Evolutionary conservation across 805 yeast species (phyloP), one percentile per base, ranked within the genome.

Genomic region (Myxozyma neglecta): DNA sequence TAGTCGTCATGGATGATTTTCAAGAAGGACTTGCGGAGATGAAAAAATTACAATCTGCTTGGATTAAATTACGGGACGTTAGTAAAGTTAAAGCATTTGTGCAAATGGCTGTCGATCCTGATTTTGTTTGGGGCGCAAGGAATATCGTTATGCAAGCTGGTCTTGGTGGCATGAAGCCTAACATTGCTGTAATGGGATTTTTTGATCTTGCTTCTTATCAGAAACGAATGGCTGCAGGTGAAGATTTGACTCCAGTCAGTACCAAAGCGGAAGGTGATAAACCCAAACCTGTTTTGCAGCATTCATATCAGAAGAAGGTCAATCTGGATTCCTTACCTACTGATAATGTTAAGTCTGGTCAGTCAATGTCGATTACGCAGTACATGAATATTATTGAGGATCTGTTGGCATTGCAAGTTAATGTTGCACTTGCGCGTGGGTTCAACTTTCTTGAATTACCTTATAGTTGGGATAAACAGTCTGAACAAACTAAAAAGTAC

Each of bases 91-190:
- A 94, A 72, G 98, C 97, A 0, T 94, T 94, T 79, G 94, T 94
- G 6, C 99, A 94, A 71, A 84, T 94, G 53, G 89, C 93, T 0
- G 81, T 91, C 10, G 96, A 96, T 0, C 92, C 97, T 0, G 82
- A 88, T 1, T 79, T 94, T 46, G 87, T 91, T 0, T 93, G 98
- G 97, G 98, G 99, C 32, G 96, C 90, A 0, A 79, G 99, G 64
- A 93, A 93, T 72, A 91, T 94, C 9, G 91, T 84, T 61, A 74
- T 93, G 62, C 97, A 97, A 0, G 88, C 96, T 2, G 99, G 99
- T 0, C 78, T 94, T n/a, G 99, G 99, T 7, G 97, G 97, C 11
- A 94, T 94, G 99, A 87, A 84, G 70, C 99, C 99, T 1, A 94
- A 94, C 71, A 92, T 94, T 56, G 90, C 97, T 0, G 96, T 94